Evolutionary conservation across 192 early-diverging fungal genomes (phyloP).

Genomic region (Oehlia diaphana): DNA sequence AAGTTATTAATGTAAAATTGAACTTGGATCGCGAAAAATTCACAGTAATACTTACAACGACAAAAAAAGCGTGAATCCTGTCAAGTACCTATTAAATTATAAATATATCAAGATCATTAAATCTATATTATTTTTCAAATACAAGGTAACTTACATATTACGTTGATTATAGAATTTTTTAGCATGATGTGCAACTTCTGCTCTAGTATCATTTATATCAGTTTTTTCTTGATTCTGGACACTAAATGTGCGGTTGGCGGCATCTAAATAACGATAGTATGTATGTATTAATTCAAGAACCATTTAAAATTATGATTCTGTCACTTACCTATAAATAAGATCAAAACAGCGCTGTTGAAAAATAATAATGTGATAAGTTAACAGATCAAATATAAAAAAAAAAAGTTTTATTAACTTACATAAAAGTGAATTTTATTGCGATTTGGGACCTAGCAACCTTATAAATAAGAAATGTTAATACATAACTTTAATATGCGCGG

Average conservation of each 20-base stretch:
- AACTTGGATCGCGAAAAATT: background rate
- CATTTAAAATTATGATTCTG: background rate
- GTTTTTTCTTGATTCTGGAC: constrained; percentile 31
- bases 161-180: constrained; percentile 59
- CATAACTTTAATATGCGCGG: background rate
- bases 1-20: too few species aligned
- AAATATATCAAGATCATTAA: background rate
- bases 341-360: constrained; percentile 47
- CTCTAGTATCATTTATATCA: constrained; percentile 36
- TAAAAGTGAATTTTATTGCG: constrained; percentile 51
- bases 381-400: background rate
- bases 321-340: constrained; percentile 54
- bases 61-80: constrained; percentile 55
- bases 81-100: constrained; percentile 48
- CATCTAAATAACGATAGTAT: constrained; percentile 36
- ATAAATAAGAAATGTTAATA: background rate
- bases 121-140: background rate
- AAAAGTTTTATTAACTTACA: constrained; percentile 35
- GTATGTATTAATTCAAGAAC: background rate
- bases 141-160: constrained; percentile 48
- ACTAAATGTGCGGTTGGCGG: constrained; percentile 46
- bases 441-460: constrained; percentile 38
- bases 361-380: background rate
- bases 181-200: constrained; percentile 39
- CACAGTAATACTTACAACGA: constrained; percentile 42